A percentile compares a stretch with the other conserved stretches of the same genome.
Evolutionary conservation across 1,284 basidiomycete genomes (phyloP).

Genomic region (Ceratobasidium theobromae): DNA sequence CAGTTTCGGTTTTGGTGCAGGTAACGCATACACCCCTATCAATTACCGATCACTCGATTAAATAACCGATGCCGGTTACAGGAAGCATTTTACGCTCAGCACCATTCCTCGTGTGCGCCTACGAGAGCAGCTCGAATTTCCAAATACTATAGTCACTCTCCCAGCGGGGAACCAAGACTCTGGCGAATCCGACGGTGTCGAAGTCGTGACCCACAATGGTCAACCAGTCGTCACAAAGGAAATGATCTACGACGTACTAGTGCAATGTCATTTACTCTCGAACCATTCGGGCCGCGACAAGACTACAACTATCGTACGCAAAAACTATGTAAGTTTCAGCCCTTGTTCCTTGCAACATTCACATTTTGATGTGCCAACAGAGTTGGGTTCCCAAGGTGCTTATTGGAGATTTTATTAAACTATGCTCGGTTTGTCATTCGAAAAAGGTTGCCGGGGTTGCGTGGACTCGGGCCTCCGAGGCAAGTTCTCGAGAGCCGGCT

Average conservation of each 20-base stretch:
- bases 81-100: neutral
- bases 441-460: conserved; percentile 42
- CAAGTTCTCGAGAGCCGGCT: neutral
- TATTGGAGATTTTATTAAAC: conserved; percentile 70
- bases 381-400: conserved; percentile 81
- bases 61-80: neutral
- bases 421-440: conserved; percentile 65
- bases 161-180: neutral
- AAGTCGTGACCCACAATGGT: conserved; percentile 62
- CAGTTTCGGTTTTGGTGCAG: conserved; percentile 70
- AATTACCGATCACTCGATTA: neutral
- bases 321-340: conserved; percentile 50
- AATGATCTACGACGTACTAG: conserved; percentile 72
- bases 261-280: conserved; percentile 63
- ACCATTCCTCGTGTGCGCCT: neutral
- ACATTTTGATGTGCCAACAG: conserved; percentile 4
- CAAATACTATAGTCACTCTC: neutral
- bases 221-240: conserved; percentile 71
- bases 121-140: neutral
- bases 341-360: neutral
- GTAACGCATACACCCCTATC: neutral
- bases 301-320: conserved; percentile 60
- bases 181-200: conserved; percentile 45
- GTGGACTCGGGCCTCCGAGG: neutral
- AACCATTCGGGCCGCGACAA: conserved; percentile 78